Evolutionary conservation across 805 yeast genomes (phyloP).

Genomic region (Ogataea parapolymorpha): DNA sequence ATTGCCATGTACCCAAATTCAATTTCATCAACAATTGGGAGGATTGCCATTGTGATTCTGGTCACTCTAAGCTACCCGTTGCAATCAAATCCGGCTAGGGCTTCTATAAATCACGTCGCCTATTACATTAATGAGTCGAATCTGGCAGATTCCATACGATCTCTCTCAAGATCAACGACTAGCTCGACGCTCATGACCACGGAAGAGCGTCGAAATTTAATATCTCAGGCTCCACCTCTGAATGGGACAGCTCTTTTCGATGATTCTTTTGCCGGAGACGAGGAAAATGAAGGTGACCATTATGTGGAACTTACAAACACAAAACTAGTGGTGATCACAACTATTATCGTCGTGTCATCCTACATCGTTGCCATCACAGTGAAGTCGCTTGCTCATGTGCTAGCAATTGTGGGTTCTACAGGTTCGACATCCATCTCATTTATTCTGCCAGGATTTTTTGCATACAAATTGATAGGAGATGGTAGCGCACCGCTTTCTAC

Average conservation of each 20-base stretch:
- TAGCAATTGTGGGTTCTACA: slow-evolving; percentile 88
- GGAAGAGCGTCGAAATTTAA: slow-evolving; percentile 17
- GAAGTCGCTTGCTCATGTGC: slow-evolving; percentile 71
- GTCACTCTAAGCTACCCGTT: slow-evolving; percentile 85
- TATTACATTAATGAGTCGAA: slow-evolving; percentile 40
- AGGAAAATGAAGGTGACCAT: slow-evolving; percentile 18
- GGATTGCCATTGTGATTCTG: slow-evolving; percentile 73
- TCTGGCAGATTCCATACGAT: slow-evolving; percentile 23
- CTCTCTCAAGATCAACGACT: slow-evolving; percentile 21
- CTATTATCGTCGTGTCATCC: slow-evolving; percentile 46
- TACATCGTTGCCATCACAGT: slow-evolving; percentile 65
- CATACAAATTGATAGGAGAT: slow-evolving; percentile 65
- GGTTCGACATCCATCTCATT: slow-evolving; percentile 92
- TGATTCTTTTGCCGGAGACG: slow-evolving; percentile 16
- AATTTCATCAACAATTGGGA: slow-evolving; percentile 68
- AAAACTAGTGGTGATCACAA: slow-evolving; percentile 39
- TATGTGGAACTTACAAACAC: slow-evolving; percentile 23
- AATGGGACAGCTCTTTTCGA: slow-evolving; percentile 15
- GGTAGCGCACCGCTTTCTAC: slow-evolving; percentile 23
- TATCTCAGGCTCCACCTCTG: slow-evolving; percentile 8
- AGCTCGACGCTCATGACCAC: slow-evolving; percentile 12
- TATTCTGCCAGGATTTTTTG: slow-evolving; percentile 85
- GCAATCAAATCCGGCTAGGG: slow-evolving; percentile 88
- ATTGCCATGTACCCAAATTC: slow-evolving; percentile 71
- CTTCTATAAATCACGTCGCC: slow-evolving; percentile 70